phyloP scores from a whole-genome alignment of 2,329 filamentous ascomycete genomes.

The Aspergillus unguis region DNA sequence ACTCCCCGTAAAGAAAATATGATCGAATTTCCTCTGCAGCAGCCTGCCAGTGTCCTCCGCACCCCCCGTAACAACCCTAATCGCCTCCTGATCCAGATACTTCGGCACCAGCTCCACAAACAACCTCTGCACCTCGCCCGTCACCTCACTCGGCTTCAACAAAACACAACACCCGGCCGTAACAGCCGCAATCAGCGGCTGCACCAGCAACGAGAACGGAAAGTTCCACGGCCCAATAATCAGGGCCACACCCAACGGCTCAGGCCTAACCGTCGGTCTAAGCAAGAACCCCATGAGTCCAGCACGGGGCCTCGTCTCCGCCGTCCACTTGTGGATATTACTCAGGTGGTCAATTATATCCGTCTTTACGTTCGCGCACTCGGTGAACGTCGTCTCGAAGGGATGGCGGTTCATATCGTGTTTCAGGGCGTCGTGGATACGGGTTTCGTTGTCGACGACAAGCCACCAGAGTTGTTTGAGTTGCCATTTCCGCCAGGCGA shows the following conservation, averaged over 20 bases:
- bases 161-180: constrained; percentile 40
- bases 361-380: constrained; percentile 30
- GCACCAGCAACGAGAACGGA: constrained; percentile 38
- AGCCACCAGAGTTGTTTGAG: constrained; percentile 44
- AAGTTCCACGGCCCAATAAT: constrained; percentile 51
- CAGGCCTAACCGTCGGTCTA: constrained; percentile 36
- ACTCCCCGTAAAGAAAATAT: constrained; percentile 49
- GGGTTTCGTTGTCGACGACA: constrained; percentile 39
- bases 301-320: constrained; percentile 30
- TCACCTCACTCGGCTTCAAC: constrained; percentile 47
- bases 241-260: constrained; percentile 45
- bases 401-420: constrained; percentile 36
- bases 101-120: constrained; percentile 40
- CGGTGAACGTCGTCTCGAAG: constrained; percentile 33
- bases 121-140: constrained; percentile 33
- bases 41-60: constrained; percentile 38
- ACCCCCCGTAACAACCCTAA: constrained; percentile 37
- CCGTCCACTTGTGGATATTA: constrained; percentile 42
- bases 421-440: constrained; percentile 32
- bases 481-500: constrained; percentile 43
- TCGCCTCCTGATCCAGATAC: constrained; percentile 43
- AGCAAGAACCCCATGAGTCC: constrained; percentile 30
- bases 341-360: constrained; percentile 39
- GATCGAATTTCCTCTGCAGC: constrained; percentile 40
- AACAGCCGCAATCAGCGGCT: constrained; percentile 44